Conservation (phyloP, 345 rosid species). For the Corymbia maculata region DNA sequence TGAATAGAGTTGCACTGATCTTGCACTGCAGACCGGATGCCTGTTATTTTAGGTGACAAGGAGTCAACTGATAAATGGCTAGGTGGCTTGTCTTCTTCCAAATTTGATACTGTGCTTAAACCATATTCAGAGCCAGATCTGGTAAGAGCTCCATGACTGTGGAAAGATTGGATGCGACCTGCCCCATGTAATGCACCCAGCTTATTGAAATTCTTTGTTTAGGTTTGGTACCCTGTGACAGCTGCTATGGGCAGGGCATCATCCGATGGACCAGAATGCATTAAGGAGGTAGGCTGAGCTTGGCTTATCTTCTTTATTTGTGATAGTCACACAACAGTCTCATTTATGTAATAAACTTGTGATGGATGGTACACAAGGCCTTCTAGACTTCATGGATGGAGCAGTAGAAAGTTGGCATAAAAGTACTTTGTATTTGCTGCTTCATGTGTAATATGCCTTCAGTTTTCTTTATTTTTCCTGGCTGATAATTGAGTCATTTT, state of each 20-base stretch:
- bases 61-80: slow-evolving; percentile 63
- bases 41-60: slow-evolving; percentile 71
- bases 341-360: background rate
- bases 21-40: slow-evolving; percentile 66
- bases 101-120: slow-evolving; percentile 40
- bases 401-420: background rate
- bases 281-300: slow-evolving; percentile 46
- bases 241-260: slow-evolving; percentile 78
- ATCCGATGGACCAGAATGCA: slow-evolving; percentile 86
- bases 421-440: background rate
- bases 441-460: background rate
- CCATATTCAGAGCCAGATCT: slow-evolving; percentile 66
- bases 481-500: background rate
- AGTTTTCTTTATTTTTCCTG: background rate
- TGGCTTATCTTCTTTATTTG: background rate
- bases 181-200: background rate
- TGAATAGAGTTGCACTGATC: background rate
- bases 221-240: slow-evolving; percentile 87
- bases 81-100: slow-evolving; percentile 34
- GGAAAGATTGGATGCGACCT: background rate
- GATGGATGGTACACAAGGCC: background rate
- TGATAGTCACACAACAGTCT: background rate
- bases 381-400: background rate
- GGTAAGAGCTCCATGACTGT: slow-evolving; percentile 31
- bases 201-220: background rate